Conservation (phyloP, 164 flowering plant genomes). For the Magnolia officinalis region DNA sequence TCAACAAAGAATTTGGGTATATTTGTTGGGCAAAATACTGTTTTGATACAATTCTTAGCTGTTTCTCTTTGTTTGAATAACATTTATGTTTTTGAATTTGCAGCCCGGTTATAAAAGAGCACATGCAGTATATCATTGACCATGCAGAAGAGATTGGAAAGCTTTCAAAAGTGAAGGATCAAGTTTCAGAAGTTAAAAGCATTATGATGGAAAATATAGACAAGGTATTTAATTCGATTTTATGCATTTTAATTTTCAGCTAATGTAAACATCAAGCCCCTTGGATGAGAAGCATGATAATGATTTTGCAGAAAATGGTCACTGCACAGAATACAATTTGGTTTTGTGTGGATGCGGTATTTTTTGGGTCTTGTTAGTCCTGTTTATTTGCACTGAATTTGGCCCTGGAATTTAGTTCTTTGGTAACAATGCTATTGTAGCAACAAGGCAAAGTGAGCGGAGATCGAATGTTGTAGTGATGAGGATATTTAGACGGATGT, state of each 20-base stretch:
- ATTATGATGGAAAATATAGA: conserved; percentile 85
- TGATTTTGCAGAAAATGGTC: conserved; percentile 1
- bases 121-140: conserved; percentile 81
- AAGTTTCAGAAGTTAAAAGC: conserved; percentile 86
- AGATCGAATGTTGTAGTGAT: too few relatives aligned
- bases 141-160: conserved; percentile 91
- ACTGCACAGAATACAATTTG: background rate
- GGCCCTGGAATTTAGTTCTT: too few relatives aligned
- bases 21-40: conserved; percentile 1
- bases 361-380: too few relatives aligned
- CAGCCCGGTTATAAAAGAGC: conserved; percentile 85
- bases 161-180: conserved; percentile 80
- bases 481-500: too few relatives aligned
- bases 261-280: background rate
- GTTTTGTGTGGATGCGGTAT: too few relatives aligned
- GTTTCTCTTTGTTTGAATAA: background rate
- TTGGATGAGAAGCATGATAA: background rate
- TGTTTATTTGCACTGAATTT: too few relatives aligned
- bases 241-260: background rate
- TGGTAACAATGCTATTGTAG: too few relatives aligned
- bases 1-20: conserved; percentile 93
- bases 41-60: background rate
- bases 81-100: background rate
- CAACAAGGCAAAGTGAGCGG: too few relatives aligned
- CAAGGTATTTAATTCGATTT: conserved; percentile 48